Conservation (phyloP, 2,329 filamentous ascomycete genomes). For the Fusarium piperis region DNA sequence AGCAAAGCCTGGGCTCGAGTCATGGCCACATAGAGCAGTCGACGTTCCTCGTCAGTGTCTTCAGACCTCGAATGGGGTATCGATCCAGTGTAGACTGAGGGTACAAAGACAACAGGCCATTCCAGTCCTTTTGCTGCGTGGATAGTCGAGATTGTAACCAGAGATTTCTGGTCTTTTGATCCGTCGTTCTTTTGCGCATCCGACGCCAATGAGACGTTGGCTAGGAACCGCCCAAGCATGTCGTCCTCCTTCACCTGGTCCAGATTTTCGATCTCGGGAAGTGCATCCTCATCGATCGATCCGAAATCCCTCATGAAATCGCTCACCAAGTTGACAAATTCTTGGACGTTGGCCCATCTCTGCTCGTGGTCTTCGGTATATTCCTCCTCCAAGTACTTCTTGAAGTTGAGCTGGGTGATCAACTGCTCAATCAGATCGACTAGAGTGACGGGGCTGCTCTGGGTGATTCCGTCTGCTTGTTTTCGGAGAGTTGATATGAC, state of each 20-base stretch:
- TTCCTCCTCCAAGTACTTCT: slow-evolving; percentile 76
- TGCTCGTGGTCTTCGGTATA: slow-evolving; percentile 80
- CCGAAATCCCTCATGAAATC: slow-evolving; percentile 69
- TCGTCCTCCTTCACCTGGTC: slow-evolving; percentile 73
- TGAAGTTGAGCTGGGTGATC: slow-evolving; percentile 74
- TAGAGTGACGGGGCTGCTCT: slow-evolving; percentile 47
- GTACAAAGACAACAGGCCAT: slow-evolving; percentile 95
- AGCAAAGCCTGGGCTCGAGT: slow-evolving; percentile 87
- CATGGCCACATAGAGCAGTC: slow-evolving; percentile 95
- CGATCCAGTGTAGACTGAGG: slow-evolving; percentile 87
- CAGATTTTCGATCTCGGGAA: slow-evolving; percentile 76
- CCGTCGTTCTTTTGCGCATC: slow-evolving; percentile 75
- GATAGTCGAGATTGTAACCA: slow-evolving; percentile 93
- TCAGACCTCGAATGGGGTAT: slow-evolving; percentile 91
- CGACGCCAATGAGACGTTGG: slow-evolving; percentile 87
- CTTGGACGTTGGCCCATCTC: slow-evolving; percentile 88
- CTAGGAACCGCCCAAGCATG: slow-evolving; percentile 80
- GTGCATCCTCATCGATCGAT: slow-evolving; percentile 60
- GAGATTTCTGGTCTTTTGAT: slow-evolving; percentile 63
- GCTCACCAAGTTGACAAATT: slow-evolving; percentile 81
- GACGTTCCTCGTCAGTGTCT: slow-evolving; percentile 85
- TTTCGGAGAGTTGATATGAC: slow-evolving; percentile 50
- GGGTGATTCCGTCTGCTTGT: slow-evolving; percentile 42
- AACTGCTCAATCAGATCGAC: slow-evolving; percentile 62
- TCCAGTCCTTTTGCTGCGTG: slow-evolving; percentile 96